These are phyloP conservation scores for Papiliotrema laurentii DNA, from an alignment of 1,284 basidiomycete species.

Conservation along the genomic window DNA sequence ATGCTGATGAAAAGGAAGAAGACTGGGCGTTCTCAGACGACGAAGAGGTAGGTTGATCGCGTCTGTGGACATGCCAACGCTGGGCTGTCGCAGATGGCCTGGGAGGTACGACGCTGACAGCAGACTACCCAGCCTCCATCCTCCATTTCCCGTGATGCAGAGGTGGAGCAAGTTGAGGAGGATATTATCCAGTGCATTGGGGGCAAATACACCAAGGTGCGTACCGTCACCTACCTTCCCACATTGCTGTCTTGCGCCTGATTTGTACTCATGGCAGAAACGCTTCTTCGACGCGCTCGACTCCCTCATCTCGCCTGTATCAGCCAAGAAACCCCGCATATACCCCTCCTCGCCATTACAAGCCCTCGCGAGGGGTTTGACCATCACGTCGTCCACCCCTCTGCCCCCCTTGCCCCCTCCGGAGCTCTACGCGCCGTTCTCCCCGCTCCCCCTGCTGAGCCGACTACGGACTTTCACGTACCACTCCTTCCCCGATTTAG, in stretches of 20 bases:
- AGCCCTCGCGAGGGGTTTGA: not conserved
- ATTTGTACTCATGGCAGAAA: constrained; percentile 9
- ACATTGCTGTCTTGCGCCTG: too few species aligned
- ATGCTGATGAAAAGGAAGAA: constrained; percentile 16
- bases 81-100: too few species aligned
- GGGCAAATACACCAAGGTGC: constrained; percentile 6
- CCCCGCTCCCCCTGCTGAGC: constrained; percentile 29
- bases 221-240: not conserved
- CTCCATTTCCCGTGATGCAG: not conserved
- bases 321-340: constrained; percentile 12
- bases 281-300: constrained; percentile 17
- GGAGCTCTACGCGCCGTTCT: constrained; percentile 27
- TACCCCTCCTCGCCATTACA: constrained; percentile 7
- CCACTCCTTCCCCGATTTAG: not conserved
- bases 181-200: constrained; percentile 2
- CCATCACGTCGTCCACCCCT: constrained; percentile 23
- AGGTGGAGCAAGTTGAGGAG: constrained; percentile 16
- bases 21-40: constrained; percentile 9
- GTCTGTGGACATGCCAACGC: not conserved
- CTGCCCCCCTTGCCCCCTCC: constrained; percentile 18
- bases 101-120: not conserved
- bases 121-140: too few species aligned
- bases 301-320: constrained; percentile 8
- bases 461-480: constrained; percentile 28
- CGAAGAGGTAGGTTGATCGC: not conserved